Conservation (phyloP, 2,329 filamentous ascomycete species). For the Penicillium verrucosum region DNA sequence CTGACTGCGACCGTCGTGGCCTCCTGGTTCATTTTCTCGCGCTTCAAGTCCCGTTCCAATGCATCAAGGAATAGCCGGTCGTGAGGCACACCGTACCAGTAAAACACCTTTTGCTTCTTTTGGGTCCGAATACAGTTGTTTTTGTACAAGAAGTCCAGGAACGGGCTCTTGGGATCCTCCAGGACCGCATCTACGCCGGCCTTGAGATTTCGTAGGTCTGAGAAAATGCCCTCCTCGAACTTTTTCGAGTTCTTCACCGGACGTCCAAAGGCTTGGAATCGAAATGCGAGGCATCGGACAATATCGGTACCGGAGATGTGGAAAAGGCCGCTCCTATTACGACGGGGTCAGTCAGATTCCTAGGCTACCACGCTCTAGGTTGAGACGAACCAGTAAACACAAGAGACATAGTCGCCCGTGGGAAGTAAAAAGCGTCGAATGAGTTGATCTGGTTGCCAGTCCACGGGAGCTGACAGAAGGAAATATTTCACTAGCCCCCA, state of each 20-base stretch:
- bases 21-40: conserved; percentile 99
- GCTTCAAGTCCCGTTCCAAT: conserved; percentile 92
- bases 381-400: conserved; percentile 74
- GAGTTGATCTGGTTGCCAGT: conserved; percentile 96
- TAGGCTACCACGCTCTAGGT: conserved; percentile 2
- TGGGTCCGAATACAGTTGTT: conserved; percentile 99
- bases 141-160: conserved; percentile 98
- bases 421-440: conserved; percentile 93
- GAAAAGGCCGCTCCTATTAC: conserved; percentile 86
- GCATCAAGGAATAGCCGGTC: conserved; percentile 97
- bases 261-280: conserved; percentile 96
- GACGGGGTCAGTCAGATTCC: conserved; percentile 13
- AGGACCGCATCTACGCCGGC: conserved; percentile 96
- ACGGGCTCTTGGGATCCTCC: conserved; percentile 97
- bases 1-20: conserved; percentile 94
- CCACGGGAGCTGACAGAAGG: conserved; percentile 95
- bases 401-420: conserved; percentile 98
- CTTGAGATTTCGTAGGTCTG: conserved; percentile 95
- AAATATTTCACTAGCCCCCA: conserved; percentile 85
- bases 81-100: conserved; percentile 99
- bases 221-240: conserved; percentile 99
- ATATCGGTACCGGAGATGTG: conserved; percentile 99
- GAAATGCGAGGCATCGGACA: conserved; percentile 93
- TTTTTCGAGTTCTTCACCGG: conserved; percentile 99
- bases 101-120: conserved; percentile 99